phyloP scores from a whole-genome alignment of 345 rosid species.

The Hypericum perforatum region DNA sequence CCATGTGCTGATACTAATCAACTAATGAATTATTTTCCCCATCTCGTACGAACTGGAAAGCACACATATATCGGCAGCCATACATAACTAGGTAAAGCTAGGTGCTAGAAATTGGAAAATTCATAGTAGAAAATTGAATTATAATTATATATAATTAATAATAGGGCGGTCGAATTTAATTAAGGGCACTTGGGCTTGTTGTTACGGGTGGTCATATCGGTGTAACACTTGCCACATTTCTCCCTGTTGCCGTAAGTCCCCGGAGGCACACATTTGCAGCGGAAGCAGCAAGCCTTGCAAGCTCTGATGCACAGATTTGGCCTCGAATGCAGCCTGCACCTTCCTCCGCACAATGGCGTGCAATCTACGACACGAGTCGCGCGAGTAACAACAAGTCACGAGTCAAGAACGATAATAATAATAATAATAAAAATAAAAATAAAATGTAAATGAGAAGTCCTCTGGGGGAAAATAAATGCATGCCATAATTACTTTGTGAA shows the following conservation, averaged over 20 bases:
- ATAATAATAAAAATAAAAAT: too few relatives aligned
- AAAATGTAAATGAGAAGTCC: too few relatives aligned
- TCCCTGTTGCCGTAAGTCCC: slow-evolving; percentile 85
- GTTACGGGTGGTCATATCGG: slow-evolving; percentile 59
- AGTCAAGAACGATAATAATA: too few relatives aligned
- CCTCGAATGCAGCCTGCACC: slow-evolving; percentile 76
- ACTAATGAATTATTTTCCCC: too few relatives aligned
- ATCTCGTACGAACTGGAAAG: too few relatives aligned
- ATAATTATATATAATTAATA: too few relatives aligned
- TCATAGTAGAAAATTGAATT: not conserved
- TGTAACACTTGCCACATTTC: slow-evolving; percentile 83
- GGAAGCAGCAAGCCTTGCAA: slow-evolving; percentile 75
- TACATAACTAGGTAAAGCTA: too few relatives aligned
- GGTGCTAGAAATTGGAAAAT: not conserved
- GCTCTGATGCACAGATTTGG: slow-evolving; percentile 56
- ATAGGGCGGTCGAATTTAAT: not conserved
- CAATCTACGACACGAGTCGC: slow-evolving; percentile 39
- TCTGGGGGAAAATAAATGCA: too few relatives aligned
- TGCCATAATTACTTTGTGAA: too few relatives aligned
- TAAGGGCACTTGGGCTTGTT: slow-evolving; percentile 15
- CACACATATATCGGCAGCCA: too few relatives aligned
- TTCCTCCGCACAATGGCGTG: slow-evolving; percentile 48
- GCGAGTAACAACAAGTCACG: too few relatives aligned
- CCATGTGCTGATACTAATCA: too few relatives aligned
- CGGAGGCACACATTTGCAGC: slow-evolving; percentile 95